A percentile compares a stretch with the other conserved stretches of the same genome.
phyloP scores from a whole-genome alignment of 768 basidiomycete species.

The Podaxis sp. region DNA sequence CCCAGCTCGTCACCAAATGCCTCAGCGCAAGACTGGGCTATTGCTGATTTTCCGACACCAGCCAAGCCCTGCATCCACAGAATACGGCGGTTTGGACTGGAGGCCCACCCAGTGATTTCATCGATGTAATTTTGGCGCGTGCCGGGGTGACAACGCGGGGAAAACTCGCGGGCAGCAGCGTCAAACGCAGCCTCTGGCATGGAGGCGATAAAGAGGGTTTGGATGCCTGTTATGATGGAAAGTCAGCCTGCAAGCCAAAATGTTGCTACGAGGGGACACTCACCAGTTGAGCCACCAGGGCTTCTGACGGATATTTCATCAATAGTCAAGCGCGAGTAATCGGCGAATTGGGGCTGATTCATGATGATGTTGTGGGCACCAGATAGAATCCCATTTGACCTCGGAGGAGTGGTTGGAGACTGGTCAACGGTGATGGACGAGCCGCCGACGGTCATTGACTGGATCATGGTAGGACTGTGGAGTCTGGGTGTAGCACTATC shows the following conservation, averaged over 20 bases:
- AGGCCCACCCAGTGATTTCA: slow-evolving; percentile 25
- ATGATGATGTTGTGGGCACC: not conserved
- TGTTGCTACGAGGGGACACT: not conserved
- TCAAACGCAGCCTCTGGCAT: not conserved
- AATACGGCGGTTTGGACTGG: not conserved
- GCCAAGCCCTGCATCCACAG: slow-evolving; percentile 3
- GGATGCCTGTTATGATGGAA: not conserved
- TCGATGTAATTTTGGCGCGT: slow-evolving; percentile 34
- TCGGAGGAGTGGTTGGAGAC: not conserved
- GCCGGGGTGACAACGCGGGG: not conserved
- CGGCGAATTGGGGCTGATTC: not conserved
- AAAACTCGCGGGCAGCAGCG: not conserved
- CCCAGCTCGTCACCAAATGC: not conserved
- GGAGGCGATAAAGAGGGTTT: not conserved
- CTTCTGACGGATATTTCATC: not conserved
- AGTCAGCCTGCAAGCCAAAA: not conserved
- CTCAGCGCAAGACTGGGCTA: slow-evolving; percentile 4
- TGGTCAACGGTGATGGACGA: not conserved
- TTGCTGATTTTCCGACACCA: not conserved
- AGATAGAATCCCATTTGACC: not conserved
- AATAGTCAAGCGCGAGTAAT: not conserved
- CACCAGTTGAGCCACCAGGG: not conserved
- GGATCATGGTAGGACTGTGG: not conserved
- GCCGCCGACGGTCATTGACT: not conserved
- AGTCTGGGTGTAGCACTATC: not conserved